phyloP scores from a whole-genome alignment of 805 yeast species.

The Wickerhamomyces subpelliculosus region DNA sequence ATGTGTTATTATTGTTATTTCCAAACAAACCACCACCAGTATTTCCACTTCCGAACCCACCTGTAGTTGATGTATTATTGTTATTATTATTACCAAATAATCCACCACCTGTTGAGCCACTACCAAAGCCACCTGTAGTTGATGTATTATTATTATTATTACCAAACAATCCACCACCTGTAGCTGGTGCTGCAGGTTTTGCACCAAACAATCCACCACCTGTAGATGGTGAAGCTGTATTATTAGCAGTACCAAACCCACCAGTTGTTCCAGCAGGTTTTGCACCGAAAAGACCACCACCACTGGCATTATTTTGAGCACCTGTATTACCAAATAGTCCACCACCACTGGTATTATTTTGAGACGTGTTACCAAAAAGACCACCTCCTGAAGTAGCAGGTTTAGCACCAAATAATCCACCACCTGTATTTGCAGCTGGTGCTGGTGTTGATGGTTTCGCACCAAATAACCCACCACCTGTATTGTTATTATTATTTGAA shows the following conservation, averaged over 20 bases:
- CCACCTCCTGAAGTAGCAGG: constrained; percentile 26
- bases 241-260: neutral
- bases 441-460: constrained; percentile 13
- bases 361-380: constrained; percentile 29
- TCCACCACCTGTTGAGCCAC: constrained; percentile 27
- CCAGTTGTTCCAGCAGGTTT: constrained; percentile 8
- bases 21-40: constrained; percentile 16
- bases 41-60: constrained; percentile 12
- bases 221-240: constrained; percentile 11
- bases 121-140: constrained; percentile 32
- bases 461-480: constrained; percentile 37
- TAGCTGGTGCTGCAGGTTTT: constrained; percentile 1
- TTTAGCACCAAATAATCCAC: constrained; percentile 21
- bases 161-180: constrained; percentile 15
- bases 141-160: constrained; percentile 7
- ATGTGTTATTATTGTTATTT: constrained; percentile 7
- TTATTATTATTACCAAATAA: constrained; percentile 27
- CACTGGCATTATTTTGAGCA: constrained; percentile 9
- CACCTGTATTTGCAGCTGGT: constrained; percentile 22
- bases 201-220: constrained; percentile 2
- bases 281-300: constrained; percentile 23
- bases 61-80: constrained; percentile 10
- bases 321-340: constrained; percentile 30
- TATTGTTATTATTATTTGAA: constrained; percentile 17
- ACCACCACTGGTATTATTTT: constrained; percentile 23